Evolutionary conservation across 805 yeast genomes (phyloP).

Genomic region (Soucietia sequanensis): DNA sequence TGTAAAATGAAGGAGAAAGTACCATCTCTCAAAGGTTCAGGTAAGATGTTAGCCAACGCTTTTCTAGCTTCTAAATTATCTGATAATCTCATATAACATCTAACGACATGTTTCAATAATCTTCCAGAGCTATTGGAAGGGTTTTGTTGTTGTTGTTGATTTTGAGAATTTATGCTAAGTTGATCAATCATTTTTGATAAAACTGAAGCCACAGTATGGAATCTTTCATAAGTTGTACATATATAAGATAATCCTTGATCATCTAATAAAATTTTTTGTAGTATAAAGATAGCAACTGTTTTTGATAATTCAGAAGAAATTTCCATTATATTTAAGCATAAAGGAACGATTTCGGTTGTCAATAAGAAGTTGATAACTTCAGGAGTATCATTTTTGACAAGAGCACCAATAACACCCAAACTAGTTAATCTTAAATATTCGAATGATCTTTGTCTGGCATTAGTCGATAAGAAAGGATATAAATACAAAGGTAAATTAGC

Average conservation of each 20-base stretch:
- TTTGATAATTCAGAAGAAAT: slow-evolving; percentile 89
- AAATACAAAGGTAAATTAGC: slow-evolving; percentile 91
- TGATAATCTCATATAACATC: slow-evolving; percentile 87
- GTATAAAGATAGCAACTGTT: slow-evolving; percentile 94
- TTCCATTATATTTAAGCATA: slow-evolving; percentile 93
- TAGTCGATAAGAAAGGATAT: slow-evolving; percentile 91
- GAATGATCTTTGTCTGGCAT: slow-evolving; percentile 87
- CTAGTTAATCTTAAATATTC: slow-evolving; percentile 92
- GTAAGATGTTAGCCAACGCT: slow-evolving; percentile 77
- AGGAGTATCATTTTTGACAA: slow-evolving; percentile 93
- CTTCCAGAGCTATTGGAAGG: slow-evolving; percentile 63
- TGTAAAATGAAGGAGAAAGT: slow-evolving; percentile 76
- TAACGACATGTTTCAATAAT: slow-evolving; percentile 85
- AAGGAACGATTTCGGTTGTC: slow-evolving; percentile 95
- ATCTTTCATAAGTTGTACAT: slow-evolving; percentile 93
- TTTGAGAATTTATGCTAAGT: slow-evolving; percentile 48
- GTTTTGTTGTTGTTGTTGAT: slow-evolving; percentile 38
- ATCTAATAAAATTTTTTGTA: slow-evolving; percentile 88
- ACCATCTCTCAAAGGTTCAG: slow-evolving; percentile 84
- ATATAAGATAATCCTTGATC: slow-evolving; percentile 89
- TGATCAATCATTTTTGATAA: slow-evolving; percentile 87
- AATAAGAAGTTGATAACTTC: slow-evolving; percentile 89
- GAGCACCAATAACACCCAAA: slow-evolving; percentile 94
- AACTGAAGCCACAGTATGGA: slow-evolving; percentile 90
- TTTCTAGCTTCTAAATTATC: slow-evolving; percentile 90